A percentile compares a stretch with the other conserved stretches of the same genome.
Conservation (phyloP, 306 rosid genomes). For the Fragaria vesca region DNA sequence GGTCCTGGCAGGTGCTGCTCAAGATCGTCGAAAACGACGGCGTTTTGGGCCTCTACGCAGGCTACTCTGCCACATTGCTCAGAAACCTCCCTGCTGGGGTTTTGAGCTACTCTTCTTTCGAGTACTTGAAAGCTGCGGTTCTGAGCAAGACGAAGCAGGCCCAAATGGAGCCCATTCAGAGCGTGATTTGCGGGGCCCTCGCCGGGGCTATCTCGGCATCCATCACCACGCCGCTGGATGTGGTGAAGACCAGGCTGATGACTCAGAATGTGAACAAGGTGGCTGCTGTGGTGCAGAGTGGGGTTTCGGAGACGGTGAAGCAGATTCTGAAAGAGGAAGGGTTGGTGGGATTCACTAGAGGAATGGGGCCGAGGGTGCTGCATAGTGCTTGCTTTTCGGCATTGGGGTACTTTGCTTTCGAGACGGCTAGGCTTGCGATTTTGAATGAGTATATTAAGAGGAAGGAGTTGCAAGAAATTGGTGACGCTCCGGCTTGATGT, state of each 20-base stretch:
- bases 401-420: conserved; percentile 87
- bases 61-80: conserved; percentile 74
- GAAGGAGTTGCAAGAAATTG: conserved; percentile 42
- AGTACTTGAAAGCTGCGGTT: conserved; percentile 73
- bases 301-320: conserved; percentile 58
- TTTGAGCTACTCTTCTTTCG: conserved; percentile 79
- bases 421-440: conserved; percentile 76
- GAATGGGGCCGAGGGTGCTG: conserved; percentile 91
- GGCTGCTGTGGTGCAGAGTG: conserved; percentile 51
- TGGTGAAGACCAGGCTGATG: conserved; percentile 92
- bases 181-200: conserved; percentile 80
- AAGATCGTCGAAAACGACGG: conserved; percentile 70
- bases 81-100: conserved; percentile 91
- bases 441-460: conserved; percentile 53
- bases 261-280: conserved; percentile 64
- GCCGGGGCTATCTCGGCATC: conserved; percentile 94
- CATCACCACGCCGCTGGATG: conserved; percentile 82
- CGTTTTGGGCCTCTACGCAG: conserved; percentile 71
- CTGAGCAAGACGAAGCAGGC: conserved; percentile 32
- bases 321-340: conserved; percentile 79
- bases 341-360: conserved; percentile 73
- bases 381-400: conserved; percentile 95
- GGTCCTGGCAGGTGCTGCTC: conserved; percentile 67
- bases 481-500: conserved; percentile 40
- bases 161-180: conserved; percentile 70